Percentiles rank a stretch among this genome's conserved stretches.
Evolutionary conservation across 768 basidiomycete species (phyloP).

Genomic region (Lactarius psammicola): DNA sequence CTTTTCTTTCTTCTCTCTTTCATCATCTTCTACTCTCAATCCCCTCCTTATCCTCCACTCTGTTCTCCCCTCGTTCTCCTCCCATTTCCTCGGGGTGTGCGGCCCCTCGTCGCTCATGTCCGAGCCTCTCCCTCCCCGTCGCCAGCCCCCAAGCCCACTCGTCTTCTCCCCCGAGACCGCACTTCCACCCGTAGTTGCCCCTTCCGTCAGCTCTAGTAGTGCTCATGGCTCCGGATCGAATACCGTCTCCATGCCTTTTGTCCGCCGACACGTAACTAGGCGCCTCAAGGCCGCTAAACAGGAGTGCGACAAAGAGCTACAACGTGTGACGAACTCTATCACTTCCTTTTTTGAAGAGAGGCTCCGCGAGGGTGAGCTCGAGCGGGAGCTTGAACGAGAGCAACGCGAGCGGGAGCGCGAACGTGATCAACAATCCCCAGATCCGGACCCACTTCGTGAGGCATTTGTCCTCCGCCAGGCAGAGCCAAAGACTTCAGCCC

Average conservation of each 20-base stretch:
- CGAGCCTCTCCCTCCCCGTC: slow-evolving; percentile 37
- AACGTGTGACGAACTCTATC: slow-evolving; percentile 91
- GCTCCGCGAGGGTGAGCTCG: slow-evolving; percentile 71
- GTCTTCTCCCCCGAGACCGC: slow-evolving; percentile 70
- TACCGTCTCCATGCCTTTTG: slow-evolving; percentile 89
- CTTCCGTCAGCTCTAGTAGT: slow-evolving; percentile 35
- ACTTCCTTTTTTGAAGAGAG: slow-evolving; percentile 93
- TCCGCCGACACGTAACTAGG: slow-evolving; percentile 88
- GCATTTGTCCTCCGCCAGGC: slow-evolving; percentile 57
- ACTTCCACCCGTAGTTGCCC: slow-evolving; percentile 34
- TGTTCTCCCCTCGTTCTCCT: slow-evolving; percentile 17
- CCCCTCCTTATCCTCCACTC: slow-evolving; percentile 23
- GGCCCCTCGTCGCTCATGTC: slow-evolving; percentile 34
- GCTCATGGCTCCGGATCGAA: slow-evolving; percentile 55
- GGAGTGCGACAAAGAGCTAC: slow-evolving; percentile 95
- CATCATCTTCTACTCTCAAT: slow-evolving; percentile 19
- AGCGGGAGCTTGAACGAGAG: slow-evolving; percentile 60
- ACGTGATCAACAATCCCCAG: slow-evolving; percentile 49
- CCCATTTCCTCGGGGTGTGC: slow-evolving; percentile 22
- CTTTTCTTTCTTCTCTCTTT: slow-evolving; percentile 24
- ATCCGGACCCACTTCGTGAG: slow-evolving; percentile 49
- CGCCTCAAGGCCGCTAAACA: slow-evolving; percentile 93
- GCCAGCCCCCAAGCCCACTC: slow-evolving; percentile 71
- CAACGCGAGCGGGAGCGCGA: slow-evolving; percentile 41
- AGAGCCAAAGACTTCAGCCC: slow-evolving; percentile 53